These are phyloP conservation scores for Leucogyrophana mollusca DNA, from an alignment of 768 basidiomycete genomes.

Conservation along the genomic window DNA sequence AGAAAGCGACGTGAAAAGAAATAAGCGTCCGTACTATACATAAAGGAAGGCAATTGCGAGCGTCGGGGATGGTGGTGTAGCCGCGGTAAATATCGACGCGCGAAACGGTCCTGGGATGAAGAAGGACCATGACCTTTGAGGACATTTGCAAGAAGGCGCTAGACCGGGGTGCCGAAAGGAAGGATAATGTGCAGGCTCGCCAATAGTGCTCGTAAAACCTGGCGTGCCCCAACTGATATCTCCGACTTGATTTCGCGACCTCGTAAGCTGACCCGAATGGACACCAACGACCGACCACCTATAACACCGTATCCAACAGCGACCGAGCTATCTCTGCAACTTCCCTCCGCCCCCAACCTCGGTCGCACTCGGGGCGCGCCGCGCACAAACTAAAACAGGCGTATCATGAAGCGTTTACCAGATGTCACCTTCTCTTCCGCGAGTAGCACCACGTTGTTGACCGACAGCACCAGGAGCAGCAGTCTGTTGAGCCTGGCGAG, in stretches of 20 bases:
- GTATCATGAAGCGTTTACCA: conserved; percentile 37
- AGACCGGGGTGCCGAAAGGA: too few relatives aligned
- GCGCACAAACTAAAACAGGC: conserved; percentile 30
- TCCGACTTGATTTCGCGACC: conserved; percentile 10
- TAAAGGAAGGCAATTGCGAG: conserved; percentile 38
- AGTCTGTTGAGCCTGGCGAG: conserved; percentile 71
- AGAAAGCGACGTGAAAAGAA: conserved; percentile 52
- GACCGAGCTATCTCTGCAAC: conserved; percentile 32
- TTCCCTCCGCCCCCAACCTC: conserved; percentile 39
- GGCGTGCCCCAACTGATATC: conserved; percentile 22
- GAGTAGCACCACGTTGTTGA: conserved; percentile 40
- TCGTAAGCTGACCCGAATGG: conserved; percentile 10
- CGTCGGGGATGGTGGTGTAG: conserved; percentile 25
- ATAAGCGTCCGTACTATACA: conserved; percentile 73
- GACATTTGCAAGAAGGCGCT: too few relatives aligned
- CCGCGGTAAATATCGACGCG: conserved; percentile 18
- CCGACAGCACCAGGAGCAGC: conserved; percentile 48
- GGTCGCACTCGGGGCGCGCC: conserved; percentile 45
- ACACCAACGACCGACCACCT: conserved; percentile 32
- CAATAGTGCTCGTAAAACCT: conserved; percentile 10
- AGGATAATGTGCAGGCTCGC: conserved; percentile 16
- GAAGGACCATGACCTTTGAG: conserved; percentile 13
- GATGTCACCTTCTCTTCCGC: conserved; percentile 44
- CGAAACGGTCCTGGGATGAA: conserved; percentile 15
- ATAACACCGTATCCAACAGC: conserved; percentile 31